Evolutionary conservation across 2,329 filamentous ascomycete species (phyloP), one percentile per base, ranked within the genome.

Genomic region (Biscogniauxia marginata): DNA sequence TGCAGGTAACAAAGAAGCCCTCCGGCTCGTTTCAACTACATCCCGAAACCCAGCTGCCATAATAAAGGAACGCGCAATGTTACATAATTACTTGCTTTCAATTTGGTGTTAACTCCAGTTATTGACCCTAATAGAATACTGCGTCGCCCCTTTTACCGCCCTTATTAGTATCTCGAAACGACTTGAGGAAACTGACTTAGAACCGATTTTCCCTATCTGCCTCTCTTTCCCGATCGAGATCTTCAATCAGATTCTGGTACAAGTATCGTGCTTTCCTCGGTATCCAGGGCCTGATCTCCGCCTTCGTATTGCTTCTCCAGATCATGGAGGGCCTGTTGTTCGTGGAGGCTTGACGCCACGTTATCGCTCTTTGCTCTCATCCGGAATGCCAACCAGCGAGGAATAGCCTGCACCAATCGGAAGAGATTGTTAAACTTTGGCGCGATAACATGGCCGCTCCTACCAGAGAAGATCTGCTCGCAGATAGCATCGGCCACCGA

Each of bases 401-500:
- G 87, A 62, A 84, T 70, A 0, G 73, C 77, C 30, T 83, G 75
- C 56, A 84, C 66, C 39, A 76, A 73, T 53, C 77, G 63, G 46
- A 82, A 62, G 2, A 71, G 53, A 3, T 63, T 65, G 2, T 73
- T 76, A 24, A 79, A 74, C 1, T 70, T 75, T 0, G 86, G 86
- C 52, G 84, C 46, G 20, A 84, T 63, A 19, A 89, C 68, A 70
- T 86, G 79, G 1, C 79, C 81, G 66, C 82, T 85, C 58, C 76
- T 71, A 1, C 85, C 86, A 1, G 64, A 75, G 43, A 87, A 65
- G 6, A 90, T 82, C 66, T 87, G 80, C 58, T 77, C 72, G 0
- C 87, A 84, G 51, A 90, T 78, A 6, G 75, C 80, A 64, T 88
- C 83, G 0, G 86, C 86, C 11, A 90, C 85, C 1, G 82, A 85